Base-by-base conservation (phyloP, 371 early-diverging fungal species). In the Dinochytrium kinnereticum region DNA sequence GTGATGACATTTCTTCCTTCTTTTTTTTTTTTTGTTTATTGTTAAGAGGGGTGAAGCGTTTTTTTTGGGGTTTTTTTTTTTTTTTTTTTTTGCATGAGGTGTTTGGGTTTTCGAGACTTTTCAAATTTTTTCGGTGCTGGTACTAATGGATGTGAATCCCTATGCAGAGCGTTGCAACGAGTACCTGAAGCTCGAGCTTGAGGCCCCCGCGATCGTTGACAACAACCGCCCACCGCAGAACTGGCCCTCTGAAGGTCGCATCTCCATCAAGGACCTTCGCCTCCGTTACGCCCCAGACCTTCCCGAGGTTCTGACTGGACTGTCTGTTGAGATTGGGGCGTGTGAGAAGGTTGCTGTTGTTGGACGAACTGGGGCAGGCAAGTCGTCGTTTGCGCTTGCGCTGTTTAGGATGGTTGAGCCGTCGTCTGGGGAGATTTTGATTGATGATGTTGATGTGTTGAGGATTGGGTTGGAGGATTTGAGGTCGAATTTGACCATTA, bases 81-180 rank as follows among this genome's bases (percentile, higher is more conserved):
- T 44, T 44, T 44, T 44, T 44, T 44, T 44, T 44, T 44, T 19
- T 44, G 7, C 19, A 13, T 44, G 7, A 13, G 7, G 7, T 44
- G 44, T 44, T 44, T 19, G 19, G 13, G 19, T 13, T 44, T 44
- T 44, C 7, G n/a, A n/a, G n/a, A n/a, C n/a, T 44, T 44, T 44
- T 44, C 19, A 7, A 7, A 44, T 44, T 44, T 44, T 44, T 13
- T 13, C 44, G 44, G 7, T 44, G n/a, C n/a, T 44, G 44, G 7
- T 44, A 19, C 19, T 44, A 19, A 44, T 44, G 44, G 44, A 13
- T 44, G 7, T 44, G 7, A 44, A 44, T 44, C 19, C 19, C 7
- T 13, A 44, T 44, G 89, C 95, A 53, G 95, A 96, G 69, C 92
- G 96, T 69, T 79, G 88, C 13, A 68, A 82, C 24, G 90, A 91